Evolutionary conservation across 345 rosid genomes (phyloP).

Genomic region (Mangifera indica): DNA sequence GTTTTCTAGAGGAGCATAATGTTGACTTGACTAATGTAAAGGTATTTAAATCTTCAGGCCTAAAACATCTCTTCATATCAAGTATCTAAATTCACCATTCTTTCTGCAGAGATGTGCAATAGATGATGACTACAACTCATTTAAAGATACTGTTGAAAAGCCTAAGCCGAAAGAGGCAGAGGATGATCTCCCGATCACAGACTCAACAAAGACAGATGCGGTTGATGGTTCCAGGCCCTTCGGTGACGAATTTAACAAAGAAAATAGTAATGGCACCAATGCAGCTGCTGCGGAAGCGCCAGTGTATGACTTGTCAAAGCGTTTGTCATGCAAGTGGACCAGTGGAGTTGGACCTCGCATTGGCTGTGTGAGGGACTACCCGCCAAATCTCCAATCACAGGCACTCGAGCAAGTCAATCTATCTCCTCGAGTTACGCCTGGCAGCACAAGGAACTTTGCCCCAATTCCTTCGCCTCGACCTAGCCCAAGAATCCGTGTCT

Average conservation of each 20-base stretch:
- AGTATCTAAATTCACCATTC: background rate
- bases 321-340: constrained; percentile 66
- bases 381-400: constrained; percentile 48
- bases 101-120: constrained; percentile 46
- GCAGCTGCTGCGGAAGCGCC: constrained; percentile 35
- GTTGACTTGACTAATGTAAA: constrained; percentile 57
- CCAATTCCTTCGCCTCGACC: constrained; percentile 55
- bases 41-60: constrained; percentile 30
- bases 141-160: constrained; percentile 25
- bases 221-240: constrained; percentile 2
- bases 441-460: constrained; percentile 16
- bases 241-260: background rate
- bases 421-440: constrained; percentile 45
- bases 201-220: constrained; percentile 4
- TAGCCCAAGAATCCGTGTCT: constrained; percentile 40
- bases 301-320: constrained; percentile 37
- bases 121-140: constrained; percentile 49
- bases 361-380: constrained; percentile 75
- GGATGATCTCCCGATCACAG: background rate
- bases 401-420: constrained; percentile 68
- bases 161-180: constrained; percentile 17
- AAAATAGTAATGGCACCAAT: constrained; percentile 5
- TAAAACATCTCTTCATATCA: background rate
- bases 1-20: constrained; percentile 54
- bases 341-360: constrained; percentile 74